Conservation (phyloP, 768 basidiomycete species). For the Lactarius sanguifluus region DNA sequence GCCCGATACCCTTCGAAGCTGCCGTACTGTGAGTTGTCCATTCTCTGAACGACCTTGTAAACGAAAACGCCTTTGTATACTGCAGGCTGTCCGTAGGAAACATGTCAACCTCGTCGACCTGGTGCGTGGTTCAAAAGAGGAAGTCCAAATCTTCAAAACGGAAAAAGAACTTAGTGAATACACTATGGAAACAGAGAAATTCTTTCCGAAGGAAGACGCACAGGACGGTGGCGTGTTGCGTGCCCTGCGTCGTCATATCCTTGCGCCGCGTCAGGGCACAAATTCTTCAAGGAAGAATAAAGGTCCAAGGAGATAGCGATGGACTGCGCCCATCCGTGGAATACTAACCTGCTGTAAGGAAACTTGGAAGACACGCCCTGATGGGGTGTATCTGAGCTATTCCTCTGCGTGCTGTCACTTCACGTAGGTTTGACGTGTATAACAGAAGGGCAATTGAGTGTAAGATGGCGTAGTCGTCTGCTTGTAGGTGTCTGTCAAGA, state of each 20-base stretch:
- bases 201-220: constrained; percentile 34
- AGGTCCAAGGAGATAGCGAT: not conserved
- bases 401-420: no score
- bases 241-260: constrained; percentile 33
- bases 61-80: not conserved
- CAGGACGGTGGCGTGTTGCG: constrained; percentile 36
- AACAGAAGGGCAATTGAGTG: no score
- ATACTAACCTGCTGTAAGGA: no score
- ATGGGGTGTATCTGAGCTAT: no score
- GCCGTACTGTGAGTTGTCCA: constrained; percentile 9
- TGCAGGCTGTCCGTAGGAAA: constrained; percentile 17
- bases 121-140: constrained; percentile 7
- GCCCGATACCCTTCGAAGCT: constrained; percentile 8
- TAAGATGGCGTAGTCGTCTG: no score
- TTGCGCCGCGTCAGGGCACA: constrained; percentile 1
- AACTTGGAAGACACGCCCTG: no score
- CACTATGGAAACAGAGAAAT: constrained; percentile 2
- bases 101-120: constrained; percentile 28
- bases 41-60: not conserved
- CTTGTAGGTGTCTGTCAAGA: no score
- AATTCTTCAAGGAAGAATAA: not conserved
- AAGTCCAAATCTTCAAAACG: constrained; percentile 5
- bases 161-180: constrained; percentile 9
- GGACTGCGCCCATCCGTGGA: not conserved
- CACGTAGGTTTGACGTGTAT: no score